A percentile compares a stretch with the other conserved stretches of the same genome.
These are phyloP conservation scores for Simplicillium aogashimaense DNA, from an alignment of 2,329 filamentous ascomycete genomes.

Conservation along the genomic window DNA sequence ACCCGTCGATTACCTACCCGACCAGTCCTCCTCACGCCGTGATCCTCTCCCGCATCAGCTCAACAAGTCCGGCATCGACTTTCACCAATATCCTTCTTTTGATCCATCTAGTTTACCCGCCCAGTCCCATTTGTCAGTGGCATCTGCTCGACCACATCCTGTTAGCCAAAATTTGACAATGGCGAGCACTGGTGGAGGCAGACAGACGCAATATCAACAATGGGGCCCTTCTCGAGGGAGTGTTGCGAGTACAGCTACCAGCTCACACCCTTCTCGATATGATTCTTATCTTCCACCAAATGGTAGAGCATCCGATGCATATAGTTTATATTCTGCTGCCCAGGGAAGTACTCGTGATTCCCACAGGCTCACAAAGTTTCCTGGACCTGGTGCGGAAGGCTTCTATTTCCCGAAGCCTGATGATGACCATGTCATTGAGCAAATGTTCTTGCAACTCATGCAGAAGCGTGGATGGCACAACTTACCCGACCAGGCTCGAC, in stretches of 20 bases:
- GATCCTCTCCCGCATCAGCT: constrained; percentile 76
- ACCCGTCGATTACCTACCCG: constrained; percentile 63
- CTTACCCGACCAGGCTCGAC: constrained; percentile 82
- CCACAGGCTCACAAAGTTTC: constrained; percentile 46
- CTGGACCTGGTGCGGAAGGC: constrained; percentile 30
- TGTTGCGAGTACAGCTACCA: constrained; percentile 39
- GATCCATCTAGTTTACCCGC: constrained; percentile 41
- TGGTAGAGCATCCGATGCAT: constrained; percentile 47
- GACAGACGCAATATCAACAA: constrained; percentile 67
- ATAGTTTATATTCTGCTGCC: constrained; percentile 48
- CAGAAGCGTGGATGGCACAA: constrained; percentile 97
- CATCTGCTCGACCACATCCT: constrained; percentile 44
- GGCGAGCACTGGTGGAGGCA: constrained; percentile 49
- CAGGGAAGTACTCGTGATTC: constrained; percentile 37
- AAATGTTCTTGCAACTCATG: constrained; percentile 90
- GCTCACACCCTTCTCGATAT: constrained; percentile 49
- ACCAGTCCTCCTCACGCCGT: constrained; percentile 52
- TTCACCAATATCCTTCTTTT: constrained; percentile 78
- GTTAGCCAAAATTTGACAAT: constrained; percentile 56
- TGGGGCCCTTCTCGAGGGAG: constrained; percentile 53
- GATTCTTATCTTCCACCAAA: constrained; percentile 52
- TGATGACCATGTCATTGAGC: constrained; percentile 76
- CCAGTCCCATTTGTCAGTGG: constrained; percentile 47
- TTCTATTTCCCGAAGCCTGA: constrained; percentile 62
- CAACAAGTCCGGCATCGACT: constrained; percentile 68